phyloP scores from a whole-genome alignment of 139 green algal genomes.

The Diplosphaera chodatii region DNA sequence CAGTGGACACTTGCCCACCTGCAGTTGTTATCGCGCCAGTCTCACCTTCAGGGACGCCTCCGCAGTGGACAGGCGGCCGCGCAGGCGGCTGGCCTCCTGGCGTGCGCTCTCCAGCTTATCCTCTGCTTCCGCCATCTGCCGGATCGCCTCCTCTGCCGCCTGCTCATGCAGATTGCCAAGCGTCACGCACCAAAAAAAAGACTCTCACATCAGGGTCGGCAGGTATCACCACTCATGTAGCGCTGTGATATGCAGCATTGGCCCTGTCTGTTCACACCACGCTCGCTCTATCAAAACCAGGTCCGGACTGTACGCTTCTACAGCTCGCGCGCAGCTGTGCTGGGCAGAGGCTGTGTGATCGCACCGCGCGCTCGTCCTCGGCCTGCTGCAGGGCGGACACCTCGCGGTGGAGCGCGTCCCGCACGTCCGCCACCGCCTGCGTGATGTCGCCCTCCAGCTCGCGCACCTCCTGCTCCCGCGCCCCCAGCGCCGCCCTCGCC shows the following conservation, averaged over 20 bases:
- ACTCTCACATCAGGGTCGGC: too few species aligned
- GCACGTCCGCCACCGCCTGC: slow-evolving; percentile 23
- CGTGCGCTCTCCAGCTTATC: background rate
- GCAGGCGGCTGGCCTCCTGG: background rate
- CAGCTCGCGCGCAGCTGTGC: too few species aligned
- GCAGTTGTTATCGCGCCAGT: background rate
- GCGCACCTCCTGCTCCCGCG: background rate
- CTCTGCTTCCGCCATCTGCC: background rate
- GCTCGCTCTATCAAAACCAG: too few species aligned
- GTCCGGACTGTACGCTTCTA: too few species aligned
- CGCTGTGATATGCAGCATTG: too few species aligned
- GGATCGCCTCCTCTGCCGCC: background rate
- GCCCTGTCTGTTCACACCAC: too few species aligned
- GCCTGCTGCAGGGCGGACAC: slow-evolving; percentile 12
- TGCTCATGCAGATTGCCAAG: background rate
- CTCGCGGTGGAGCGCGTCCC: slow-evolving; percentile 24
- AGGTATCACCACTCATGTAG: too few species aligned
- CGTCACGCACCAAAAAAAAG: too few species aligned
- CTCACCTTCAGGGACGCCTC: background rate
- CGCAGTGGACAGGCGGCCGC: background rate
- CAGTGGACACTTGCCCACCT: background rate
- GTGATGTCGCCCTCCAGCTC: slow-evolving; percentile 1
- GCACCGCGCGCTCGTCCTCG: background rate
- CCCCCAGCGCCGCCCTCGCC: background rate
- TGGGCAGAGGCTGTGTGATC: background rate